phyloP scores from a whole-genome alignment of 345 rosid genomes.

The Salix brachista region DNA sequence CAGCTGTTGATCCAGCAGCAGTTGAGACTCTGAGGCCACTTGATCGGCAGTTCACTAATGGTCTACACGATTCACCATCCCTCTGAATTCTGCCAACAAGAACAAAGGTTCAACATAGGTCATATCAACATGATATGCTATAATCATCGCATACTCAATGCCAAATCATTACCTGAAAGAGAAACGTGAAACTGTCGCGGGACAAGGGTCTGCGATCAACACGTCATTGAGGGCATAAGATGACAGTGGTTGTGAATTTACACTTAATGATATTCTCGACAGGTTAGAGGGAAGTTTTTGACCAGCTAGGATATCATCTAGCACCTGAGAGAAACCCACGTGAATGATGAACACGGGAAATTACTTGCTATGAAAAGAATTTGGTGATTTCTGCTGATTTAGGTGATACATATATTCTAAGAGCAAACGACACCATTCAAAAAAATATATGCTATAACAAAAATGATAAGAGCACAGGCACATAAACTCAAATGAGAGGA shows the following conservation, averaged over 20 bases:
- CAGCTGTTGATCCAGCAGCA: constrained; percentile 87
- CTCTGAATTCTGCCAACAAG: constrained; percentile 46
- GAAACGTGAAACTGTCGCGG: constrained; percentile 74
- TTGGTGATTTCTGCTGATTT: neutral
- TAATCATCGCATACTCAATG: neutral
- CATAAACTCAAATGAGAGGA: no score
- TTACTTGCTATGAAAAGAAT: neutral
- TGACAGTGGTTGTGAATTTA: constrained; percentile 57
- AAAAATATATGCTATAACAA: neutral
- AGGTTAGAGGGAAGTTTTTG: constrained; percentile 45
- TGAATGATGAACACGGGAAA: constrained; percentile 1
- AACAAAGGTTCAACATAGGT: neutral
- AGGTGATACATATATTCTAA: no score
- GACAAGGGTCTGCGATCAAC: constrained; percentile 75
- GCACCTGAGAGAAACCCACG: constrained; percentile 39
- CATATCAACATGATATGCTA: neutral
- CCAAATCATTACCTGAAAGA: constrained; percentile 58
- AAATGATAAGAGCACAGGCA: neutral
- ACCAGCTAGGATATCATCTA: constrained; percentile 66
- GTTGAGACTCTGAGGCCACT: constrained; percentile 90
- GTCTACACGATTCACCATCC: constrained; percentile 34
- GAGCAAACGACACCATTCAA: neutral
- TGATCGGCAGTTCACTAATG: constrained; percentile 64
- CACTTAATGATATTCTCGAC: constrained; percentile 51
- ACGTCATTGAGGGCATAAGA: constrained; percentile 74